Evolutionary conservation across 805 yeast genomes (phyloP).

Genomic region (Lipomyces chichibuensis): DNA sequence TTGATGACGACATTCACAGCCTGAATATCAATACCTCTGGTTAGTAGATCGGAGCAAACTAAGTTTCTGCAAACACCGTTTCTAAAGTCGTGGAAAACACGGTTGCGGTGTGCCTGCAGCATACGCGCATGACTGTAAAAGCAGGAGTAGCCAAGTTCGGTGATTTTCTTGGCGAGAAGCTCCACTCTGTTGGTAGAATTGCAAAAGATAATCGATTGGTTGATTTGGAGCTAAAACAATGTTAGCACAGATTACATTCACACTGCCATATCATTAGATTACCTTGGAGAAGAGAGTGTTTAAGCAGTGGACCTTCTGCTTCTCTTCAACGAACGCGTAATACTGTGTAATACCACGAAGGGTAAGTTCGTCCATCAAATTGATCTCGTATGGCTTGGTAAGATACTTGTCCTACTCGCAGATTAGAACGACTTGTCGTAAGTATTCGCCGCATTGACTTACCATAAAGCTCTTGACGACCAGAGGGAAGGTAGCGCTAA

Average conservation of each 20-base stretch:
- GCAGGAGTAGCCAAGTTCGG: conserved; percentile 95
- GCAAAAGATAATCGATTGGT: conserved; percentile 96
- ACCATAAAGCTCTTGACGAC: conserved; percentile 87
- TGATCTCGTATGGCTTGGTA: conserved; percentile 90
- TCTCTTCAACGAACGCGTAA: conserved; percentile 97
- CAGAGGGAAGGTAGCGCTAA: conserved; percentile 95
- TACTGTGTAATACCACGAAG: conserved; percentile 95
- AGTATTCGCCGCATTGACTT: neutral
- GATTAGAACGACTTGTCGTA: neutral
- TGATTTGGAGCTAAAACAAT: conserved; percentile 65
- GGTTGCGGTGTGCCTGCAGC: conserved; percentile 97
- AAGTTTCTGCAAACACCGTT: conserved; percentile 96
- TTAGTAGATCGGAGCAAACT: conserved; percentile 93
- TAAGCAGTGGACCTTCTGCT: conserved; percentile 92
- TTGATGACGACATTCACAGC: conserved; percentile 98
- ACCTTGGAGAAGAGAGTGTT: conserved; percentile 86
- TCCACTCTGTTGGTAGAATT: conserved; percentile 97
- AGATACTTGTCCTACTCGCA: conserved; percentile 64
- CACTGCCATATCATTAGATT: neutral
- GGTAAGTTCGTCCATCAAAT: conserved; percentile 96
- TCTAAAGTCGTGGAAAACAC: conserved; percentile 97
- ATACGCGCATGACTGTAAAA: conserved; percentile 95
- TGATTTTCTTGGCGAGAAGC: conserved; percentile 89
- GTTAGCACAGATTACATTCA: neutral
- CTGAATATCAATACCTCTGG: conserved; percentile 98